Percentiles rank a stretch among this genome's conserved stretches.
Evolutionary conservation across 192 early-diverging fungal genomes (phyloP).

Genomic region (Coemansia sp.): DNA sequence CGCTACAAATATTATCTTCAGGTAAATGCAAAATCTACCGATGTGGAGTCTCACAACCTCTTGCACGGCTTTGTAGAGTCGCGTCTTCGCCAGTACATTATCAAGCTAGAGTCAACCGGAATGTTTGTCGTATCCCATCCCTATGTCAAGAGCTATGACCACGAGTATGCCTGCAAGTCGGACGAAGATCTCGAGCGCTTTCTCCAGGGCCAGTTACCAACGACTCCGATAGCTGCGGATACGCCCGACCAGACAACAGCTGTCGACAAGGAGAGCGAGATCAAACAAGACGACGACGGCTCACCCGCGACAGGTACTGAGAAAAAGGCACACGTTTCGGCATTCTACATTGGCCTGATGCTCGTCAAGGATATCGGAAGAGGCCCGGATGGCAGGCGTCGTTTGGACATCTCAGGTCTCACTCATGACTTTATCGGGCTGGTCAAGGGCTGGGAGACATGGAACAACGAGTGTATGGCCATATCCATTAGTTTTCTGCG

Average conservation of each 20-base stretch:
- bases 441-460: conserved; percentile 60
- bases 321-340: conserved; percentile 68
- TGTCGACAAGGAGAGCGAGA: neutral
- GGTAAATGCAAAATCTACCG: conserved; percentile 77
- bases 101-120: conserved; percentile 79
- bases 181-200: conserved; percentile 70
- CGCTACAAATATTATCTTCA: conserved; percentile 90
- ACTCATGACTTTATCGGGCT: conserved; percentile 81
- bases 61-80: conserved; percentile 95
- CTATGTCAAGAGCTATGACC: conserved; percentile 86
- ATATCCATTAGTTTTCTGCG: conserved; percentile 47
- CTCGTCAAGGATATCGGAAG: conserved; percentile 61
- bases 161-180: conserved; percentile 62
- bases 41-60: conserved; percentile 73
- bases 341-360: conserved; percentile 88
- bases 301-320: conserved; percentile 10
- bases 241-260: neutral
- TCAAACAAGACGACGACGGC: neutral
- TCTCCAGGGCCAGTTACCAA: conserved; percentile 64
- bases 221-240: neutral
- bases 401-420: conserved; percentile 80
- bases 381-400: conserved; percentile 57
- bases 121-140: conserved; percentile 81
- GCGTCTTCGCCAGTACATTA: conserved; percentile 82
- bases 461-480: conserved; percentile 39